phyloP scores from a whole-genome alignment of 768 basidiomycete species.

The Termitomyces bulborhizus region DNA sequence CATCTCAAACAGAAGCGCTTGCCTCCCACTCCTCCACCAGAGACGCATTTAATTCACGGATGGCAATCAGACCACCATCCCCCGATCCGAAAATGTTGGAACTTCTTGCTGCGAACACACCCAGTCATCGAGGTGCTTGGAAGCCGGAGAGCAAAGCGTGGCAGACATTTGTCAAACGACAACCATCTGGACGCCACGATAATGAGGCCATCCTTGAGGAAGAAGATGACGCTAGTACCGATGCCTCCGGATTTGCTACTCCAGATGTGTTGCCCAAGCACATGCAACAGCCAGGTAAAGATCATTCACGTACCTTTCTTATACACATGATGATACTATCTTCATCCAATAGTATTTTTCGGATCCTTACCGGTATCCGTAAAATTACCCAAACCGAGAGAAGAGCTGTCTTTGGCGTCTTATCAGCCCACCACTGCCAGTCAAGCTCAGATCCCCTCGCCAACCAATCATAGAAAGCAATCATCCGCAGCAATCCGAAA shows the following conservation, averaged over 20 bases:
- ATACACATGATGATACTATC: background rate
- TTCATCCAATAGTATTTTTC: slow-evolving; percentile 2
- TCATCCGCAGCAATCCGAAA: slow-evolving; percentile 50
- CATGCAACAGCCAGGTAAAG: slow-evolving; percentile 1
- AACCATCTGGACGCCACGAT: slow-evolving; percentile 16
- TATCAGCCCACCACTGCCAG: slow-evolving; percentile 49
- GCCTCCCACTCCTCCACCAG: background rate
- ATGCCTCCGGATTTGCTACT: slow-evolving; percentile 11
- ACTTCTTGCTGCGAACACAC: slow-evolving; percentile 62
- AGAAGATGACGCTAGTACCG: slow-evolving; percentile 15
- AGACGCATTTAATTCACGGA: slow-evolving; percentile 6
- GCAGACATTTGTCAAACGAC: slow-evolving; percentile 48
- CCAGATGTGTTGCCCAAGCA: slow-evolving; percentile 8
- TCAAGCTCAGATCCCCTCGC: slow-evolving; percentile 26
- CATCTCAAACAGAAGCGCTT: background rate
- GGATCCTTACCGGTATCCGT: slow-evolving; percentile 65
- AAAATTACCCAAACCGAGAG: slow-evolving; percentile 26
- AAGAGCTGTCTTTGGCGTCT: slow-evolving; percentile 45
- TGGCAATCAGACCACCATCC: slow-evolving; percentile 5
- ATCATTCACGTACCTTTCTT: background rate
- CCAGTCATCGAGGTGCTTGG: slow-evolving; percentile 72
- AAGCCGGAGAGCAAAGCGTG: slow-evolving; percentile 57
- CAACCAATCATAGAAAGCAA: slow-evolving; percentile 20
- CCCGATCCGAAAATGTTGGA: slow-evolving; percentile 49
- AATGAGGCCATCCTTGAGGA: slow-evolving; percentile 23